Conservation (phyloP, 2,329 filamentous ascomycete genomes). For the Fonsecaea nubica region DNA sequence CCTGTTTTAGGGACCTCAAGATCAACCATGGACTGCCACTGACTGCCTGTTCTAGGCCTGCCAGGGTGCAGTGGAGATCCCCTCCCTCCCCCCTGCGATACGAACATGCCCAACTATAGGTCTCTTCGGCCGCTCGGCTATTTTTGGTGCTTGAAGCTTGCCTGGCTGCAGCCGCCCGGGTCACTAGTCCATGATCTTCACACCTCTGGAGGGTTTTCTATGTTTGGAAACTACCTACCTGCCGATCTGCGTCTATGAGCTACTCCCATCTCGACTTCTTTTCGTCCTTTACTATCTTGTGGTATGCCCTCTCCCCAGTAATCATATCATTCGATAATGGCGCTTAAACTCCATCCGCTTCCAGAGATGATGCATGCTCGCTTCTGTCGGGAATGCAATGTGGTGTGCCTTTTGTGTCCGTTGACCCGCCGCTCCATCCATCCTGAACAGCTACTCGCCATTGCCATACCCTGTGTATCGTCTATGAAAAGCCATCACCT, state of each 20-base stretch:
- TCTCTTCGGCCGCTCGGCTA: conserved; percentile 1
- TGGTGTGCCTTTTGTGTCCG: background rate
- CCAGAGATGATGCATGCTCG: background rate
- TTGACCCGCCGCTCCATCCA: background rate
- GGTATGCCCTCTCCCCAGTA: background rate
- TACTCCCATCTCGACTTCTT: background rate
- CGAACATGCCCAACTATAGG: background rate
- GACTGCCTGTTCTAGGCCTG: background rate
- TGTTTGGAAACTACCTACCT: background rate
- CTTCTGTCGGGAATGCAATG: background rate
- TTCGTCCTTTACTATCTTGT: background rate
- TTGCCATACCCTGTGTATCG: background rate
- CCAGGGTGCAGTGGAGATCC: background rate
- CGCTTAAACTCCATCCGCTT: background rate
- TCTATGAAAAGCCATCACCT: background rate
- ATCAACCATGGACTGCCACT: too few species aligned
- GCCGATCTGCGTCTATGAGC: background rate
- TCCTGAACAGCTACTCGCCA: background rate
- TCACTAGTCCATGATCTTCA: background rate
- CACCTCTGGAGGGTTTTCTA: background rate
- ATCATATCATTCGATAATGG: background rate
- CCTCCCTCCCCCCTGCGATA: background rate
- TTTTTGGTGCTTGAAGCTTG: background rate
- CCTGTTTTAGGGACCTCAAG: too few species aligned
- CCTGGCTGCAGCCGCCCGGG: background rate